Conservation (phyloP, 495 filamentous ascomycete species). For the Aspergillus avenaceus region DNA sequence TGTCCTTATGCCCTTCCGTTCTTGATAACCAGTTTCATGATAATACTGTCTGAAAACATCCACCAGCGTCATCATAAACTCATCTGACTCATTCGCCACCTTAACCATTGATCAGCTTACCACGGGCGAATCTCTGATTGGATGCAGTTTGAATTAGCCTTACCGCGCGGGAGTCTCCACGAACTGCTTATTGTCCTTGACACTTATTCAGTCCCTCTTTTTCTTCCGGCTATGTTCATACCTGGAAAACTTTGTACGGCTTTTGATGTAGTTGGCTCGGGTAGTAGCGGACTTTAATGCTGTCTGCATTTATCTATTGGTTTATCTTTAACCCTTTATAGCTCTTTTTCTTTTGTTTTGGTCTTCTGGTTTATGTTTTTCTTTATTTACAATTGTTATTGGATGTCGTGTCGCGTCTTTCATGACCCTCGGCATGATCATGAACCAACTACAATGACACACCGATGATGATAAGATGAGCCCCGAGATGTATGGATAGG, state of each 20-base stretch:
- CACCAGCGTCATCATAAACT: neutral
- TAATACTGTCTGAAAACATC: neutral
- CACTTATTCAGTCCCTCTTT: no score
- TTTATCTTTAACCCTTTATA: no score
- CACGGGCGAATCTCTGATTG: constrained; percentile 16
- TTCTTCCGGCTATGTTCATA: no score
- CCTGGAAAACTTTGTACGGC: no score
- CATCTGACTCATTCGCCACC: constrained; percentile 12
- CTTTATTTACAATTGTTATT: constrained; percentile 2
- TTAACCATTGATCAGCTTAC: constrained; percentile 6
- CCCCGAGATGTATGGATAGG: constrained; percentile 26
- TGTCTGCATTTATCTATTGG: no score
- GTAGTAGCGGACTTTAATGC: no score
- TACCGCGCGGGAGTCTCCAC: constrained; percentile 2
- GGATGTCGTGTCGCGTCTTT: neutral
- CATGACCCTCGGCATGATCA: neutral
- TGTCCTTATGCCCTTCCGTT: no score
- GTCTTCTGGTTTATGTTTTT: constrained; percentile 3
- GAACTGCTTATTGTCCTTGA: neutral
- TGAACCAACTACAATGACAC: constrained; percentile 4
- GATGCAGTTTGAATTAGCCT: constrained; percentile 1
- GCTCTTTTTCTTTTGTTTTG: neutral
- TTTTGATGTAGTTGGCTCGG: no score
- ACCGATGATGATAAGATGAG: constrained; percentile 42
- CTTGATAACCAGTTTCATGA: no score